Evolutionary conservation across 768 basidiomycete species (phyloP), one percentile per base, ranked within the genome.

Genomic region (Neoboletus brunneissimus): DNA sequence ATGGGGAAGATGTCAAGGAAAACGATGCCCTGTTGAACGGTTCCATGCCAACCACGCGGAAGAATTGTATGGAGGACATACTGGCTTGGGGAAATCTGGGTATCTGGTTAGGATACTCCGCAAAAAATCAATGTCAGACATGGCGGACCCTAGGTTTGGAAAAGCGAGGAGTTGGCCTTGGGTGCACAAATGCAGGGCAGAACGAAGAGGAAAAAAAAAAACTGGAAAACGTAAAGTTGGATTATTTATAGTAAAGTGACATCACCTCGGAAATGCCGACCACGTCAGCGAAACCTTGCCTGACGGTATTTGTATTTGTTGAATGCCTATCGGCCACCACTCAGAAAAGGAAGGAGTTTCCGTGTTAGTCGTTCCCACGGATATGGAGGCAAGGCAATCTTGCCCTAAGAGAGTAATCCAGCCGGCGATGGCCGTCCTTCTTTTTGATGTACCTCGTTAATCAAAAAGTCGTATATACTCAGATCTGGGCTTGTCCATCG

Each of bases 1-100:
- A 98, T 79, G 12, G 97, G 97, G 73, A 98, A 94, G 64, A 98
- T 91, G 73, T 99, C 97, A 54, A 95, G 77, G 74, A 99, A 99
- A 47, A 80, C 80, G 68, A 99, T 84, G 13, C 96, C 96, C 91
- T 95, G 48, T 32, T 15, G 44, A 27, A 18, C 27, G 35, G 15
- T 37, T 32, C 23, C 20, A 34, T 35, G 1, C 25, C 9, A 3
- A 45, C 15, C 15, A 29, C 4, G 42, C 8, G 20, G 12, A 35
- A 29, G 9, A 44, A n/a, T 22, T 12, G 25, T 34, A 45, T 11
- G 47, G 37, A 42, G 45, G 29, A 62, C 73, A 47, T 64, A 92
- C 94, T 83, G 94, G 89, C 78, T 92, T 91, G 15, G 95, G 95
- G 66, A 96, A 98, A 70, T 95, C 87, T 9, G 81, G 75, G 67